These are phyloP conservation scores for Boletales sp. DNA, from an alignment of 768 basidiomycete genomes.

Conservation along the genomic window DNA sequence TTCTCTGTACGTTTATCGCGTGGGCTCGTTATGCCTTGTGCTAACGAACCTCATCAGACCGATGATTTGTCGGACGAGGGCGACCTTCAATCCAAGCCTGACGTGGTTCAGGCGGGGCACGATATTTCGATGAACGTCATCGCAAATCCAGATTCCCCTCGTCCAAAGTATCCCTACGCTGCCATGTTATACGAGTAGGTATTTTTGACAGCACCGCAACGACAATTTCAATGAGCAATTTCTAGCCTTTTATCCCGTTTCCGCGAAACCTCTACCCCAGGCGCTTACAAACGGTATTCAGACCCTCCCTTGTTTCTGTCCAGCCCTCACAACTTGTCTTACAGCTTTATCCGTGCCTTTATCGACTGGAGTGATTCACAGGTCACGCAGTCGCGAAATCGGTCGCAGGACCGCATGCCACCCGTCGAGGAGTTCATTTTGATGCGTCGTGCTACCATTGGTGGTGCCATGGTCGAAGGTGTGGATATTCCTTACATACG, in stretches of 20 bases:
- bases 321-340: background rate
- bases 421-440: constrained; percentile 37
- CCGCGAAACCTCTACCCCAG: constrained; percentile 34
- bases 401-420: constrained; percentile 34
- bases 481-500: background rate
- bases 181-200: constrained; percentile 39
- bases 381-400: constrained; percentile 33
- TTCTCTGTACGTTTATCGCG: constrained; percentile 29
- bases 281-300: constrained; percentile 33
- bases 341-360: constrained; percentile 34
- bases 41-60: constrained; percentile 22
- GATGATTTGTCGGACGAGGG: constrained; percentile 38
- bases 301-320: background rate
- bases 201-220: constrained; percentile 1
- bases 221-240: constrained; percentile 4
- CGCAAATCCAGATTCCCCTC: constrained; percentile 22
- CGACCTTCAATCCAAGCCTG: constrained; percentile 32
- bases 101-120: constrained; percentile 32
- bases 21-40: background rate
- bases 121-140: constrained; percentile 30
- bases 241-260: constrained; percentile 32
- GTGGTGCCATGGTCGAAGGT: constrained; percentile 39
- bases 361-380: constrained; percentile 35
- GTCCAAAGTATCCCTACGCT: constrained; percentile 34
- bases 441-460: constrained; percentile 36